Percentiles rank a stretch among this genome's conserved stretches.
These are phyloP conservation scores for Penicillium verhagenii DNA, from an alignment of 495 filamentous ascomycete species.

Conservation along the genomic window DNA sequence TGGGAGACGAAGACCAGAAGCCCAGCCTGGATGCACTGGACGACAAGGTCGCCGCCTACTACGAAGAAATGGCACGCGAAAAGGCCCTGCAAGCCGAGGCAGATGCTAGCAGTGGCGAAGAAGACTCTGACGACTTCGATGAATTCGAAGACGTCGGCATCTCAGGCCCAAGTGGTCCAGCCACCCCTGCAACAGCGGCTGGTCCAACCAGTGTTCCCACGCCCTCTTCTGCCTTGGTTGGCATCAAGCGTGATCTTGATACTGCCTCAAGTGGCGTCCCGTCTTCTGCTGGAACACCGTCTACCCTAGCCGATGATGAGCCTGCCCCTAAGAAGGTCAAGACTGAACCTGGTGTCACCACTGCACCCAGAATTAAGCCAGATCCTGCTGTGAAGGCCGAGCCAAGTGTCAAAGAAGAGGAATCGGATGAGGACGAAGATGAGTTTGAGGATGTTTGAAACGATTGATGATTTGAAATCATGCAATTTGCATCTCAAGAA, in stretches of 20 bases:
- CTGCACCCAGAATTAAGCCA: conserved; percentile 10
- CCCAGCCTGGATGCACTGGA: conserved; percentile 44
- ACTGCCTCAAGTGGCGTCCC: conserved; percentile 41
- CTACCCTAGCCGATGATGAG: conserved; percentile 38
- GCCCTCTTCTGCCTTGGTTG: conserved; percentile 16
- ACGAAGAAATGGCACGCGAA: conserved; percentile 50
- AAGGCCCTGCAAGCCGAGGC: conserved; percentile 47
- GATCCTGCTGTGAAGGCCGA: conserved; percentile 17
- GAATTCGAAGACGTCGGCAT: conserved; percentile 51
- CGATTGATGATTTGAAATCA: not conserved
- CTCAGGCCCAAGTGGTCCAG: conserved; percentile 38
- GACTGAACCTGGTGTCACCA: conserved; percentile 15
- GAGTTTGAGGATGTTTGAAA: conserved; percentile 50
- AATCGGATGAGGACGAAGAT: conserved; percentile 55
- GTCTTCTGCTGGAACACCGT: conserved; percentile 43
- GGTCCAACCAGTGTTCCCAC: conserved; percentile 34
- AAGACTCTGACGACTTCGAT: conserved; percentile 50
- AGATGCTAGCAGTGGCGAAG: conserved; percentile 46
- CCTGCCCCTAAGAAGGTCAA: conserved; percentile 48
- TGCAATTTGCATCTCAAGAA: not conserved
- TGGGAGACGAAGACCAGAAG: conserved; percentile 57
- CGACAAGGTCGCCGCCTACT: conserved; percentile 53
- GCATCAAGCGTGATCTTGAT: conserved; percentile 43
- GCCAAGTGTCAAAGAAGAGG: conserved; percentile 31
- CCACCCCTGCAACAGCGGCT: conserved; percentile 32